Conservation (phyloP, 768 basidiomycete genomes). For the Boletus tomentosulus region DNA sequence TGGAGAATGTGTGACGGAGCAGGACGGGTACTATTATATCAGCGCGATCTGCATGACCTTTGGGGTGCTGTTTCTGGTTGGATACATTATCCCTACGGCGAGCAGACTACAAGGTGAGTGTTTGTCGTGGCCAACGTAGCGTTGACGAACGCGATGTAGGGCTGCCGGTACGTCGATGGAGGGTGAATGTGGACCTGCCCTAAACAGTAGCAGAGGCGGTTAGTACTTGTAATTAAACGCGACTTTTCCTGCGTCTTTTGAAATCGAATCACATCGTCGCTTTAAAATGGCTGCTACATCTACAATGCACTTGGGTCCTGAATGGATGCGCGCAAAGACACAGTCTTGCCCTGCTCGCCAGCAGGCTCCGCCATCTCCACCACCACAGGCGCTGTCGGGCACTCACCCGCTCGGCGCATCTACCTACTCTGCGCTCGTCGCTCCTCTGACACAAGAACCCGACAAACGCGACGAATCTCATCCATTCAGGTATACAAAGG, state of each 20-base stretch:
- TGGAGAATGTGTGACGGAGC: constrained; percentile 77
- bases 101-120: constrained; percentile 78
- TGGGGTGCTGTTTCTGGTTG: constrained; percentile 68
- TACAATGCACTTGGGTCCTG: constrained; percentile 82
- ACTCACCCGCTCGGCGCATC: constrained; percentile 56
- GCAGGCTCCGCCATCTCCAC: constrained; percentile 58
- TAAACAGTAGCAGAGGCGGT: constrained; percentile 20
- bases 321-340: constrained; percentile 88
- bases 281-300: constrained; percentile 54
- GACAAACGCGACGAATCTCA: constrained; percentile 62
- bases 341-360: constrained; percentile 45
- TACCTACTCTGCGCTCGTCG: constrained; percentile 62
- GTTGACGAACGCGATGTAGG: constrained; percentile 35
- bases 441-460: constrained; percentile 41
- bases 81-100: constrained; percentile 81
- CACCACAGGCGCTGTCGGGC: constrained; percentile 40
- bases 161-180: constrained; percentile 68
- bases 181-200: constrained; percentile 46
- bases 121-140: not conserved
- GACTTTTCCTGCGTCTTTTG: constrained; percentile 25
- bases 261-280: constrained; percentile 13
- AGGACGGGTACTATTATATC: constrained; percentile 90
- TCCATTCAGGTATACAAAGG: constrained; percentile 86
- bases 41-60: constrained; percentile 73
- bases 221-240: constrained; percentile 16